Conservation (phyloP, 192 early-diverging fungal species). For the Irineochytrium annulatum region DNA sequence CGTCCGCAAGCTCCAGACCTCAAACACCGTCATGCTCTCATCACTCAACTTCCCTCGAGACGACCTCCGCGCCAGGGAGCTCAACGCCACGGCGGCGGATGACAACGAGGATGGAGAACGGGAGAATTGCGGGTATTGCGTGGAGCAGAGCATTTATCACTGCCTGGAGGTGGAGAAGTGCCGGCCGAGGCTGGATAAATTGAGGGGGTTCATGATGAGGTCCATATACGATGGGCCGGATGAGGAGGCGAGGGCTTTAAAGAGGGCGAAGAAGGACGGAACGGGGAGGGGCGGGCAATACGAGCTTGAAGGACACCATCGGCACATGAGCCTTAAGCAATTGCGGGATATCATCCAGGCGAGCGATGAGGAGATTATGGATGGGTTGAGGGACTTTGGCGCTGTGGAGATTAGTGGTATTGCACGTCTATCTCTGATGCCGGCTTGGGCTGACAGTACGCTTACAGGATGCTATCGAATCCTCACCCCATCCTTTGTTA, state of each 20-base stretch:
- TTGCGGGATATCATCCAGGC: constrained; percentile 24
- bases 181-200: constrained; percentile 1
- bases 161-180: not conserved
- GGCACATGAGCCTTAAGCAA: not conserved
- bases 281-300: not conserved
- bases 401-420: constrained; percentile 28
- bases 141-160: not conserved
- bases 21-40: constrained; percentile 35
- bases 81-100: constrained; percentile 9
- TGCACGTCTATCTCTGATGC: not conserved
- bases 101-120: not conserved
- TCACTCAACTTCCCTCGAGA: not conserved
- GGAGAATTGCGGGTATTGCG: not conserved
- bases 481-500: constrained; percentile 21
- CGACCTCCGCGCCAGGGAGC: too few relatives aligned
- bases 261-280: not conserved
- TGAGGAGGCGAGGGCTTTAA: not conserved
- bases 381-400: constrained; percentile 17
- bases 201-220: not conserved
- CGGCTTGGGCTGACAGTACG: not conserved
- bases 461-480: constrained; percentile 16
- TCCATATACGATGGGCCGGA: constrained; percentile 4
- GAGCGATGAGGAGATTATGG: constrained; percentile 19
- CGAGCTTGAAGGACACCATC: not conserved
- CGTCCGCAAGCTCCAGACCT: constrained; percentile 33